These are phyloP conservation scores for Pterocarpus santalinus DNA, from an alignment of 306 rosid species.

Conservation along the genomic window DNA sequence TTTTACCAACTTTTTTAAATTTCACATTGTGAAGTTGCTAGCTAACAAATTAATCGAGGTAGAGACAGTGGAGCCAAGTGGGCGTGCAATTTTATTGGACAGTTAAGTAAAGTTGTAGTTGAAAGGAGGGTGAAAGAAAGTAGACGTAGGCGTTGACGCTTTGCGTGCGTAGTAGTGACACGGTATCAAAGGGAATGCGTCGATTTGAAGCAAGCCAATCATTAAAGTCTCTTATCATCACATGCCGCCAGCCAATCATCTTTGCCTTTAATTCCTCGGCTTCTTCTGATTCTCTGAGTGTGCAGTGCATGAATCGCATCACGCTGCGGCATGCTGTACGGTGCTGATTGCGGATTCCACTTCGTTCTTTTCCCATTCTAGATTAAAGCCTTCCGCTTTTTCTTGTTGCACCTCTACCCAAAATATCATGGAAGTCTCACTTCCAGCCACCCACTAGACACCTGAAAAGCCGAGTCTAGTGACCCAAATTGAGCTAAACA, in stretches of 20 bases:
- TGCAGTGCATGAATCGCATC: constrained; percentile 48
- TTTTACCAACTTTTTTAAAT: too few species aligned
- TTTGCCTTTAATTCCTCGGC: constrained; percentile 36
- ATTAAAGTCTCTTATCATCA: constrained; percentile 44
- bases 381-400: background rate
- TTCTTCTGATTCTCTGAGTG: background rate
- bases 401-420: background rate
- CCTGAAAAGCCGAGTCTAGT: background rate
- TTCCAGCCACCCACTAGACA: background rate
- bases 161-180: constrained; percentile 50
- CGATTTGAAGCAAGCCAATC: constrained; percentile 55
- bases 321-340: constrained; percentile 46
- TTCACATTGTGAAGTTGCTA: constrained; percentile 18
- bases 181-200: constrained; percentile 41
- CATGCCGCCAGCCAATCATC: constrained; percentile 52
- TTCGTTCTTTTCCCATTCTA: constrained; percentile 24
- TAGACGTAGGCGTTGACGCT: constrained; percentile 48
- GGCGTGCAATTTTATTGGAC: background rate
- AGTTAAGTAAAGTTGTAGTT: constrained; percentile 14
- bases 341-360: constrained; percentile 27
- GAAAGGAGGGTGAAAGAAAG: constrained; percentile 32
- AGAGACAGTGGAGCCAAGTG: background rate
- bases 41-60: constrained; percentile 37
- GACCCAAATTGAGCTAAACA: background rate
- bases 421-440: background rate